A percentile compares a stretch with the other conserved stretches of the same genome.
Conservation (phyloP, 306 rosid genomes). For the Vigna radiata region DNA sequence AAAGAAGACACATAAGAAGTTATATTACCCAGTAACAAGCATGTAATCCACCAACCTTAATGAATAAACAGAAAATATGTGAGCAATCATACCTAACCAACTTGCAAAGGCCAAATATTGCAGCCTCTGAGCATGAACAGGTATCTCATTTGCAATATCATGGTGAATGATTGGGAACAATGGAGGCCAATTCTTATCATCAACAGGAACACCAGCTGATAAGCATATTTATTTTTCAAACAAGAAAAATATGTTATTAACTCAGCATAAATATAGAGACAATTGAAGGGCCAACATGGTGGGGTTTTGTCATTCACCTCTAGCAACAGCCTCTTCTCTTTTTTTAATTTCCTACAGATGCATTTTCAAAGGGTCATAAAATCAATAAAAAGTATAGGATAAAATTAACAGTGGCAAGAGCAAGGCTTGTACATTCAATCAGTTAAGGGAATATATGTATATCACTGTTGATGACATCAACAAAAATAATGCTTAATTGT, state of each 20-base stretch:
- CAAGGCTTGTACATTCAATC: constrained; percentile 15
- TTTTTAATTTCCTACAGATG: constrained; percentile 75
- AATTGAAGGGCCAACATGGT: constrained; percentile 21
- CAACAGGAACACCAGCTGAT: constrained; percentile 79
- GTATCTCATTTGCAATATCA: constrained; percentile 97
- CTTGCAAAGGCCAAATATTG: constrained; percentile 98
- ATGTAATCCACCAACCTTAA: constrained; percentile 11
- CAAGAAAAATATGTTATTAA: constrained; percentile 38
- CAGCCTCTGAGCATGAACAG: constrained; percentile 90
- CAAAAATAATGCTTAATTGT: background rate
- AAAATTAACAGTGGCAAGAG: constrained; percentile 34
- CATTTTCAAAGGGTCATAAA: constrained; percentile 42
- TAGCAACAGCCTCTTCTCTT: constrained; percentile 88
- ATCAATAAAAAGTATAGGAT: constrained; percentile 38
- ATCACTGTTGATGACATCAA: constrained; percentile 30
- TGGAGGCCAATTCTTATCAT: constrained; percentile 98
- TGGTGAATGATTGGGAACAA: constrained; percentile 95
- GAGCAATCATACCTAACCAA: constrained; percentile 80
- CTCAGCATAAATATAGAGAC: constrained; percentile 29
- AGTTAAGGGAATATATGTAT: constrained; percentile 29
- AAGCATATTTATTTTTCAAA: constrained; percentile 38
- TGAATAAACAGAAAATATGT: constrained; percentile 35
- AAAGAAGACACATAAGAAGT: constrained; percentile 22
- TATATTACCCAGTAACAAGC: constrained; percentile 13
- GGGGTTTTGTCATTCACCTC: constrained; percentile 51